Base-by-base conservation (phyloP, 352 stramenopile species). In the Globisporangium cystogenes region DNA sequence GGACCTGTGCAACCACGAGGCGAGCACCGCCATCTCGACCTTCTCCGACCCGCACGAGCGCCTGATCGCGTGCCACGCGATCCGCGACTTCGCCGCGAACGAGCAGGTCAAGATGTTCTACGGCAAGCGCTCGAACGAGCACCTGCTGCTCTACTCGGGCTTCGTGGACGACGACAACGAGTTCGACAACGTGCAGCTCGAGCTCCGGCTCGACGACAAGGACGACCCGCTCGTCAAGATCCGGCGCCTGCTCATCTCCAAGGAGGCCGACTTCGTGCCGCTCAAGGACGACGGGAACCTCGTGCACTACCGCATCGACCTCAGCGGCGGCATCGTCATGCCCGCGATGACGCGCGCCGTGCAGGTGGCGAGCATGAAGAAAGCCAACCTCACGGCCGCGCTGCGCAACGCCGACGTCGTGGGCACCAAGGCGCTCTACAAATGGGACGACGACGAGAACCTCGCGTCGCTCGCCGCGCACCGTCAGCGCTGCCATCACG, bases 1-100 rank as follows among this genome's bases (percentile, higher is more conserved):
- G 72, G 75, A 86, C 45, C 68, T 86, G 55, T 84, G 72, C 62
- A 86, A 86, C 55, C 75, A 86, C 59, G 75, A 81, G 43, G 47
- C 55, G n/a, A 67, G 66, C 24, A 64, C 68, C 3, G 40, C 50
- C 2, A 75, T 82, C 60, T 65, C 62, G 10, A 81, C 72, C 7
- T 81, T 74, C 44, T 73, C 60, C 16, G 70, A 82, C 47, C 53
- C 66, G 24, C 50, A 24, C 3, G 45, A 51, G 26, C 56, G 57
- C 14, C 12, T 68, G 7, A 65, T 86, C n/a, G 44, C 54, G 44
- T 82, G 70, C 56, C 55, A 72, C 33, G 65, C 75, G 6, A 76
- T 79, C 51, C 61, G 58, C 7, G 51, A 18, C 3, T 86, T 82
- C 39, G 27, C 56, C 5, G 0, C 23, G 3, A 41, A 68, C 20